A percentile compares a stretch with the other conserved stretches of the same genome.
Evolutionary conservation across 805 yeast genomes (phyloP).

Genomic region (Barnettozyma populi): DNA sequence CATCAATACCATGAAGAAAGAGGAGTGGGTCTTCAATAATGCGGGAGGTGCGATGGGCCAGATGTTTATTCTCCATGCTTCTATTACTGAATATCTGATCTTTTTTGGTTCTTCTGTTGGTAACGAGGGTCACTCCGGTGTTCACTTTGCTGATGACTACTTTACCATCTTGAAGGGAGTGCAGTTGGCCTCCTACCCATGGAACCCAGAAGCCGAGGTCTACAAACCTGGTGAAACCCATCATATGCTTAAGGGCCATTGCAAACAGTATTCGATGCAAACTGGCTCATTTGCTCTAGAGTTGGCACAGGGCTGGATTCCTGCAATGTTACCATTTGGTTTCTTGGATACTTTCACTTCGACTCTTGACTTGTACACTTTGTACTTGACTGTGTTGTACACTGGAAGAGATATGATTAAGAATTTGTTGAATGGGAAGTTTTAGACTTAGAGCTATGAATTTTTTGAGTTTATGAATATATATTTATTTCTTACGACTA

Average conservation of each 20-base stretch:
- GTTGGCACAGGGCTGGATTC: constrained; percentile 98
- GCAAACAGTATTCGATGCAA: constrained; percentile 85
- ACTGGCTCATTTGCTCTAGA: constrained; percentile 83
- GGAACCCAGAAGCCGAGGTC: constrained; percentile 58
- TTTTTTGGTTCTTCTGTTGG: constrained; percentile 92
- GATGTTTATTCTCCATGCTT: constrained; percentile 93
- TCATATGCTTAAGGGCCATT: constrained; percentile 64
- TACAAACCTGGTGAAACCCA: constrained; percentile 86
- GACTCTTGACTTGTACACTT: constrained; percentile 71
- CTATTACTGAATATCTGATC: constrained; percentile 86
- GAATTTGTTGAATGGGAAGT: constrained; percentile 66
- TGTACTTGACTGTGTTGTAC: constrained; percentile 61
- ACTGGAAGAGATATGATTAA: constrained; percentile 76
- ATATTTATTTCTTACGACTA: no score
- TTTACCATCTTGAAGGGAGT: constrained; percentile 83
- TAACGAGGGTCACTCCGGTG: constrained; percentile 94
- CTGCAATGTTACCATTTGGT: constrained; percentile 96
- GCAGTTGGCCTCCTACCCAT: constrained; percentile 67
- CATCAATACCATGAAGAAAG: constrained; percentile 64
- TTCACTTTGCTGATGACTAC: constrained; percentile 96
- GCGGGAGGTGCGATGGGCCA: constrained; percentile 99
- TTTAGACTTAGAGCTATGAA: constrained; percentile 24
- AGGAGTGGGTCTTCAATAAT: constrained; percentile 94
- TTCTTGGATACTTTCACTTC: constrained; percentile 73
- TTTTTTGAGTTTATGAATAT: background rate